Evolutionary conservation across 2,329 filamentous ascomycete genomes (phyloP).

Genomic region (Monosporascus sp.): DNA sequence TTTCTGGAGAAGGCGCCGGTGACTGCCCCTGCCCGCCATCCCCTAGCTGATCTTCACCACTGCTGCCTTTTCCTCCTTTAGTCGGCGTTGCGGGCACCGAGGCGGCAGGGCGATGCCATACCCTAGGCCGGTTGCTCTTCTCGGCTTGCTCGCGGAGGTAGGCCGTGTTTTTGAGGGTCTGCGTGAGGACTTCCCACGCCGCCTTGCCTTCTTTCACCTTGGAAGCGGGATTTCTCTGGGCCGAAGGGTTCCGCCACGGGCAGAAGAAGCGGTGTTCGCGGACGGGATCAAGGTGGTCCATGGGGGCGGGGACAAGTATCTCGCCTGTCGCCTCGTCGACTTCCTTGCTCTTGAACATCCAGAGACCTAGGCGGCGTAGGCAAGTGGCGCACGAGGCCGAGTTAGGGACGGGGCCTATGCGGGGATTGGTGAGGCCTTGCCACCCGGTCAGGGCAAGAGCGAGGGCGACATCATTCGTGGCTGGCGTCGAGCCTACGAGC

Average conservation of each 20-base stretch:
- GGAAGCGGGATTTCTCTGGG: slow-evolving; percentile 50
- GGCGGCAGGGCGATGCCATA: slow-evolving; percentile 19
- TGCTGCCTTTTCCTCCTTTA: slow-evolving; percentile 5
- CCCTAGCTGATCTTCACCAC: slow-evolving; percentile 5
- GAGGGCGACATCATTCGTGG: slow-evolving; percentile 58
- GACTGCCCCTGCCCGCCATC: slow-evolving; percentile 15
- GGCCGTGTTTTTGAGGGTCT: slow-evolving; percentile 54
- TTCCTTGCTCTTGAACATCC: slow-evolving; percentile 83
- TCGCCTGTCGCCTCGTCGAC: slow-evolving; percentile 47
- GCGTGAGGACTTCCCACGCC: slow-evolving; percentile 51
- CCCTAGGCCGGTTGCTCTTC: slow-evolving; percentile 24
- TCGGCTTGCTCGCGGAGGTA: slow-evolving; percentile 38
- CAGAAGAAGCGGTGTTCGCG: slow-evolving; percentile 79
- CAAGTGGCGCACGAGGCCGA: slow-evolving; percentile 80
- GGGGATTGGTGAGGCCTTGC: slow-evolving; percentile 57
- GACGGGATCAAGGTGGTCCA: slow-evolving; percentile 63
- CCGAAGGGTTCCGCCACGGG: slow-evolving; percentile 65
- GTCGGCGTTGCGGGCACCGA: slow-evolving; percentile 23
- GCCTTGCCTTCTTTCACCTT: slow-evolving; percentile 34
- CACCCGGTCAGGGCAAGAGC: slow-evolving; percentile 69
- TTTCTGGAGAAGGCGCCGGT: slow-evolving; percentile 14
- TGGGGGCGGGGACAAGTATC: slow-evolving; percentile 53
- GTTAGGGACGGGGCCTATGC: slow-evolving; percentile 59
- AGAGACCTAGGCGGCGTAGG: slow-evolving; percentile 81
- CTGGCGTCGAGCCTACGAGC: slow-evolving; percentile 9